Percentiles rank a stretch among this genome's conserved stretches.
These are phyloP conservation scores for Fraxinus angustifolia DNA, from an alignment of 305 asterid genomes.

Conservation along the genomic window DNA sequence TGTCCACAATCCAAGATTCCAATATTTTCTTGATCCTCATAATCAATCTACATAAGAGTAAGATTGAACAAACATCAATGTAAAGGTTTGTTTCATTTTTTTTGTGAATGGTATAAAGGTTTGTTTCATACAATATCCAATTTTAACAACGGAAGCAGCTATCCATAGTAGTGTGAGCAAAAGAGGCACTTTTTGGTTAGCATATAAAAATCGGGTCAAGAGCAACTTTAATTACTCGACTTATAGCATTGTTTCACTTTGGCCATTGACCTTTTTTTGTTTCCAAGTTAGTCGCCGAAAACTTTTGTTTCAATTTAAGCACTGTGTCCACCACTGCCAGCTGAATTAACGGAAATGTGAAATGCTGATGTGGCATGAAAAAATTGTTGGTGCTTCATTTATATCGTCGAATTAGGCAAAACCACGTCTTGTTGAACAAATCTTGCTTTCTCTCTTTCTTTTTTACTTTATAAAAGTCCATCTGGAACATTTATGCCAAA, in stretches of 20 bases:
- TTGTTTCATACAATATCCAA: background rate
- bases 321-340: background rate
- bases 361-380: background rate
- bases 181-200: background rate
- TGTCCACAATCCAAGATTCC: constrained; percentile 62
- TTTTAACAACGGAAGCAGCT: background rate
- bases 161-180: background rate
- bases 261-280: background rate
- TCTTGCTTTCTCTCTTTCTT: background rate
- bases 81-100: background rate
- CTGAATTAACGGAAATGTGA: background rate
- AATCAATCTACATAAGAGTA: constrained; percentile 34
- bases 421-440: background rate
- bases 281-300: background rate
- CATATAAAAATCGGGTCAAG: background rate
- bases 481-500: background rate
- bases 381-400: background rate
- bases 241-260: background rate
- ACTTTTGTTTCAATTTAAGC: background rate
- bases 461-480: background rate
- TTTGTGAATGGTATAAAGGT: background rate
- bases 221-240: background rate
- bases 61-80: background rate
- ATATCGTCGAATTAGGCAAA: background rate
- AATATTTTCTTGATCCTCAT: constrained; percentile 31